Evolutionary conservation across 371 early-diverging fungal genomes (phyloP).

Genomic region (Entomophthora muscae): DNA sequence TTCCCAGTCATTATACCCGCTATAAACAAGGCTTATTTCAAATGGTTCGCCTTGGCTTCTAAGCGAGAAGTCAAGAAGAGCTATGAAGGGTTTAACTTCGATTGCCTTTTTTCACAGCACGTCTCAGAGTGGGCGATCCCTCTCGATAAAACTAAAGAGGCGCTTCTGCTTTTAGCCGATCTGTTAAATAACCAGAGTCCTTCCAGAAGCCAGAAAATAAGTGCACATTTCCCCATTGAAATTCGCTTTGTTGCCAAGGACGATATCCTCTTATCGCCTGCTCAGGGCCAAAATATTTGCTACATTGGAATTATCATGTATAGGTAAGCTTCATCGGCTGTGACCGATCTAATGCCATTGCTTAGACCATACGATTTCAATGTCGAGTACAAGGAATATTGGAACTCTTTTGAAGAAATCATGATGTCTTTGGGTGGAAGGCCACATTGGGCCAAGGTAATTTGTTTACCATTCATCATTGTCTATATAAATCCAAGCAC

Average conservation of each 20-base stretch:
- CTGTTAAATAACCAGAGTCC: constrained; percentile 4
- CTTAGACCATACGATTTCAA: constrained; percentile 49
- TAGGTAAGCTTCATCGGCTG: constrained; percentile 17
- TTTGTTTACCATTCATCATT: background rate
- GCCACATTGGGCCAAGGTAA: constrained; percentile 75
- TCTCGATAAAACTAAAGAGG: constrained; percentile 37
- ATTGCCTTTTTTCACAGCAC: constrained; percentile 68
- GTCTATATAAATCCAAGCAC: too few relatives aligned
- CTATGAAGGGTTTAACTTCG: constrained; percentile 61
- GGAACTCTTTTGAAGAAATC: constrained; percentile 56
- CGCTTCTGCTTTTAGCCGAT: constrained; percentile 18
- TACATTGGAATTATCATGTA: constrained; percentile 80
- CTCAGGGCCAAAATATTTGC: constrained; percentile 45
- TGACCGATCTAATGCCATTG: background rate
- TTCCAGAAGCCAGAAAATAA: constrained; percentile 13
- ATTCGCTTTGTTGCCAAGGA: constrained; percentile 58
- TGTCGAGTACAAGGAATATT: constrained; percentile 56
- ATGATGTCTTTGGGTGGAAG: constrained; percentile 53
- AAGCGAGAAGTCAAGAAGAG: constrained; percentile 15
- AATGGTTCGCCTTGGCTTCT: constrained; percentile 12
- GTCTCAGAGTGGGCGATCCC: constrained; percentile 77
- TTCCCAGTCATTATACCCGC: constrained; percentile 34
- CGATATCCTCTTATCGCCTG: constrained; percentile 63
- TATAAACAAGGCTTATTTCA: constrained; percentile 22
- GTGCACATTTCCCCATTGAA: constrained; percentile 65